Base-by-base conservation (phyloP, 1,139 yeast genomes). In the Yamadazyma diospyri region DNA sequence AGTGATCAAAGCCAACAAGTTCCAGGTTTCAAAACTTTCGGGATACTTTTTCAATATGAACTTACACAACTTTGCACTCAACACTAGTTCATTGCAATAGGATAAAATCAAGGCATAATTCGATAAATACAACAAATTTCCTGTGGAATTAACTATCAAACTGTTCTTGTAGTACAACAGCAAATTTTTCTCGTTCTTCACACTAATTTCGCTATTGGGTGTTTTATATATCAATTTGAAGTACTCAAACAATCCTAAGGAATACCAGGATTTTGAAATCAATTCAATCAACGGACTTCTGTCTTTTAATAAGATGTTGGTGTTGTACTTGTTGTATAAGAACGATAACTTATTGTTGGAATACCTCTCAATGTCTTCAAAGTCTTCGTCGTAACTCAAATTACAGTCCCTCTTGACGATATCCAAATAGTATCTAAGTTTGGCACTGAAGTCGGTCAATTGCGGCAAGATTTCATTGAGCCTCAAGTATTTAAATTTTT, bases 11-110 rank as follows among this genome's bases (percentile, higher is more conserved):
- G 61, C 64, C 39, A 69, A 50, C 39, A 69, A 55, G 41, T 69
- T 68, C 75, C 75, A 69, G 0, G 72, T 63, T 38, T 60, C 62
- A 53, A 69, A 69, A 4, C 66, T 57, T 41, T 68, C 71, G 0
- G 73, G 73, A 36, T 50, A 65, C 41, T 60, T 58, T 37, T 64
- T 66, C 48, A 69, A 55, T 12, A 65, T 65, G 40, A 65, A 68
- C 41, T 68, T 69, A 43, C 69, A 59, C 37, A 69, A 53, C 42
- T 59, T 67, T 16, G 57, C 39, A 14, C 72, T 52, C n/a, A 56
- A 53, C 18, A 47, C 45, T 17, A 60, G 40, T 10, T 55, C 44
- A 5, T 55, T 46, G 16, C 46, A 44, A 41, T 61, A 52, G 1
- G 72, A 57, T 36, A 69, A 54, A 4, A 51, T 46, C 36, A 64